These are phyloP conservation scores for Polyporus tsugae DNA, from an alignment of 1,284 basidiomycete genomes.

Conservation along the genomic window DNA sequence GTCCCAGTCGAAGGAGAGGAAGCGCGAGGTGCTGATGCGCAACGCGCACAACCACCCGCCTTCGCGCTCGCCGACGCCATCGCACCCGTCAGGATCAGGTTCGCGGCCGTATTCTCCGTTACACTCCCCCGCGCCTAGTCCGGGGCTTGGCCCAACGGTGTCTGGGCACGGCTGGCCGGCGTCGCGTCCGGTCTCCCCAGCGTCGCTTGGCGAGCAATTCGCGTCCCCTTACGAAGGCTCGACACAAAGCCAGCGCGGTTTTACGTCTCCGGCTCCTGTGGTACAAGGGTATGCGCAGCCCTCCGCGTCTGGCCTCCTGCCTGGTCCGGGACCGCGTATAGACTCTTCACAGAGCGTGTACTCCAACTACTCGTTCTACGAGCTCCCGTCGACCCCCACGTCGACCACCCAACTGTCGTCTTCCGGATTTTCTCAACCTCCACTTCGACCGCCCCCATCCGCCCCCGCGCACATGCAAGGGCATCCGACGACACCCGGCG, in stretches of 20 bases:
- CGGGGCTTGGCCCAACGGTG: constrained; percentile 20
- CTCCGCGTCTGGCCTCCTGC: constrained; percentile 2
- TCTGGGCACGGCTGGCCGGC: background rate
- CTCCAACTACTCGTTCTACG: constrained; percentile 73
- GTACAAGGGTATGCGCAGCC: constrained; percentile 10
- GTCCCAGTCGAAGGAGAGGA: constrained; percentile 57
- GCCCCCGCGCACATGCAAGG: constrained; percentile 25
- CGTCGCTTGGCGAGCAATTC: constrained; percentile 18
- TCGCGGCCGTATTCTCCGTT: constrained; percentile 15
- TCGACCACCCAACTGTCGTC: constrained; percentile 13
- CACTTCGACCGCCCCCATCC: background rate
- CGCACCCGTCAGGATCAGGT: background rate
- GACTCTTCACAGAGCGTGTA: constrained; percentile 58
- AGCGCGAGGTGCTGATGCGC: constrained; percentile 66
- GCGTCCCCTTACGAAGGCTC: background rate
- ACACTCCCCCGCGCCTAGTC: constrained; percentile 23
- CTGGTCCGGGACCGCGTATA: constrained; percentile 14
- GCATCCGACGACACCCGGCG: constrained; percentile 25
- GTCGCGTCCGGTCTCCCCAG: constrained; percentile 25
- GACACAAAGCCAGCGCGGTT: background rate
- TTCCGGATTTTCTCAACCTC: background rate
- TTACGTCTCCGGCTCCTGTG: constrained; percentile 11
- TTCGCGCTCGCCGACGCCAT: constrained; percentile 15
- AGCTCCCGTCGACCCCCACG: constrained; percentile 43
- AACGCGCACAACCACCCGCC: constrained; percentile 48